phyloP scores from a whole-genome alignment of 2,329 filamentous ascomycete genomes.

The Cytospora schulzeri region DNA sequence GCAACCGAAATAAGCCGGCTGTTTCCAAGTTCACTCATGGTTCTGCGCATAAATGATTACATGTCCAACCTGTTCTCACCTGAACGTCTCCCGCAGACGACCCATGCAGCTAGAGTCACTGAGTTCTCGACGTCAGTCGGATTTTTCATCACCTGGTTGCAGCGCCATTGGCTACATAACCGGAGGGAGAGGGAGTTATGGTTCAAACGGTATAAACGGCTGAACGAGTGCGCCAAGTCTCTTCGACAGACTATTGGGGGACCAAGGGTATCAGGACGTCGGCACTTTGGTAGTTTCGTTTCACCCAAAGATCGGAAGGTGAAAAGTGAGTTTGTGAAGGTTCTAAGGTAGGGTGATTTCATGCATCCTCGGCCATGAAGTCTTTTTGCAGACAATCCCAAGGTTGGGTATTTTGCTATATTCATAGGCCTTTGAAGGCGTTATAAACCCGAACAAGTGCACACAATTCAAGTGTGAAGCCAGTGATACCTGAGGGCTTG shows the following conservation, averaged over 20 bases:
- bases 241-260: neutral
- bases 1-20: neutral
- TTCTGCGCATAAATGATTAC: slow-evolving; percentile 10
- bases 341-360: too few relatives aligned
- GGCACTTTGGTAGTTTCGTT: neutral
- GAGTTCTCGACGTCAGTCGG: neutral
- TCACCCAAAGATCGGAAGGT: neutral
- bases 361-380: too few relatives aligned
- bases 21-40: neutral
- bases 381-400: too few relatives aligned
- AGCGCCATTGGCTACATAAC: slow-evolving; percentile 2
- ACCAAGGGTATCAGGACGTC: neutral
- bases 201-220: neutral
- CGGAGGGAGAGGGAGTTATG: slow-evolving; percentile 9
- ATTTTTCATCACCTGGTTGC: neutral
- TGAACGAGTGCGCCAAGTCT: neutral
- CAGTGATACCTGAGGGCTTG: too few relatives aligned
- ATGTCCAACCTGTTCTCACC: neutral
- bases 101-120: neutral
- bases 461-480: too few relatives aligned
- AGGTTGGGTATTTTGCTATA: too few relatives aligned
- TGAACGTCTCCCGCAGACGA: neutral
- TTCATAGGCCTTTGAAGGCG: too few relatives aligned
- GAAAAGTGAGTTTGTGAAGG: too few relatives aligned
- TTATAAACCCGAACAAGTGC: too few relatives aligned